Evolutionary conservation across 495 filamentous ascomycete genomes (phyloP).

Genomic region (Hypoxylon perforatum): DNA sequence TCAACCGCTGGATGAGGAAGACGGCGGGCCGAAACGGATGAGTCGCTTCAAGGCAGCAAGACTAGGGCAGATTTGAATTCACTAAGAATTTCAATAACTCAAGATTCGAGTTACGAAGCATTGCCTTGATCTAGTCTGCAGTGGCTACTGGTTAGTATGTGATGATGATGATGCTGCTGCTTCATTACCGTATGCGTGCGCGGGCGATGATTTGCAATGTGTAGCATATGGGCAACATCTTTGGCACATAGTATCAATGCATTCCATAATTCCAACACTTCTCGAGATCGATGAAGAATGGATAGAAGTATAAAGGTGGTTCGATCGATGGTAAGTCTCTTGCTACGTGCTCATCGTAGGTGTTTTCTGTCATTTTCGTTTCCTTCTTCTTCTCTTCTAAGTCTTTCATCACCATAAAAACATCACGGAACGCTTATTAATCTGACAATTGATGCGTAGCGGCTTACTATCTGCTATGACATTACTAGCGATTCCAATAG

Average conservation of each 20-base stretch:
- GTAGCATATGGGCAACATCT: neutral
- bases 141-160: constrained; percentile 2
- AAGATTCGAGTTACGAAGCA: constrained; percentile 10
- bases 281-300: neutral
- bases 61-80: constrained; percentile 60
- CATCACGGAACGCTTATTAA: constrained; percentile 55
- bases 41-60: constrained; percentile 92
- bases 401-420: neutral
- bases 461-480: constrained; percentile 61
- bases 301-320: neutral
- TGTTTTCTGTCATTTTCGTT: constrained; percentile 11
- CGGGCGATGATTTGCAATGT: neutral
- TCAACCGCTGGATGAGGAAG: constrained; percentile 74
- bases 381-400: constrained; percentile 2
- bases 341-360: constrained; percentile 26
- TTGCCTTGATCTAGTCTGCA: neutral
- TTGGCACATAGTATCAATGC: constrained; percentile 35
- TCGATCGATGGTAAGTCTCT: constrained; percentile 10
- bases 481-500: constrained; percentile 67
- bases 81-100: neutral
- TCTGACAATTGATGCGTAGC: constrained; percentile 66
- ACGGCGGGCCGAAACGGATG: constrained; percentile 73
- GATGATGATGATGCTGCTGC: neutral
- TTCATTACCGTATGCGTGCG: neutral
- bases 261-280: constrained; percentile 5